These are phyloP conservation scores for Venturia oleaginea DNA, from an alignment of 2,329 filamentous ascomycete genomes.

Conservation along the genomic window DNA sequence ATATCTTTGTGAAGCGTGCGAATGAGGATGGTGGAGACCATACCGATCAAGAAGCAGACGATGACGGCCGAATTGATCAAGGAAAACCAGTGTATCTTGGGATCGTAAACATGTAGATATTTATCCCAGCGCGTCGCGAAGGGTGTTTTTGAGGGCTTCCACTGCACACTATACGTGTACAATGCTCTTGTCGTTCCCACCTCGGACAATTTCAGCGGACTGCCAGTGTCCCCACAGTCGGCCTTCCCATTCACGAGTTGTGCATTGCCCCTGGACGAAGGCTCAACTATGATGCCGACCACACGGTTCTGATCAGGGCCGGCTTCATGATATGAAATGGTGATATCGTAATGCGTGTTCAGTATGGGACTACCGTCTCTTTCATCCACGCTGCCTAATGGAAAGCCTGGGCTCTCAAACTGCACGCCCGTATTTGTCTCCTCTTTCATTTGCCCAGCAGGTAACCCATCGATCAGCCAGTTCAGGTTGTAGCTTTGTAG, in stretches of 20 bases:
- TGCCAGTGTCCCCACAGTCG: constrained; percentile 50
- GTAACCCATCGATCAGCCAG: constrained; percentile 90
- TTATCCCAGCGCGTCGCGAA: constrained; percentile 99
- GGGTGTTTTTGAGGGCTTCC: constrained; percentile 72
- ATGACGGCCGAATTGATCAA: constrained; percentile 94
- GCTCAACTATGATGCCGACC: constrained; percentile 84
- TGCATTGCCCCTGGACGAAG: constrained; percentile 58
- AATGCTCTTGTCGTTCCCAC: constrained; percentile 57
- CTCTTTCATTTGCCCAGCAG: constrained; percentile 72
- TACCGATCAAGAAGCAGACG: constrained; percentile 81
- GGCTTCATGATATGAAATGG: constrained; percentile 84
- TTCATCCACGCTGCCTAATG: constrained; percentile 50
- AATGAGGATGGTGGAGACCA: constrained; percentile 85
- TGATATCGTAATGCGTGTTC: constrained; percentile 94
- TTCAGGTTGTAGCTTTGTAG: constrained; percentile 83
- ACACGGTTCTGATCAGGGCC: constrained; percentile 67
- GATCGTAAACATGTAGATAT: constrained; percentile 93
- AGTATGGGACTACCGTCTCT: constrained; percentile 40
- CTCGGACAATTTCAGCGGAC: constrained; percentile 56
- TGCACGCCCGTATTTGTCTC: constrained; percentile 67
- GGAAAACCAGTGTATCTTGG: constrained; percentile 98
- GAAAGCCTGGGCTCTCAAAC: constrained; percentile 89
- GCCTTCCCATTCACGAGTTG: constrained; percentile 43
- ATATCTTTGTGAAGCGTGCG: constrained; percentile 91
- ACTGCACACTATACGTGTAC: constrained; percentile 90